Base-by-base conservation (phyloP, 805 yeast genomes). In the Nakazawaea pomicola region DNA sequence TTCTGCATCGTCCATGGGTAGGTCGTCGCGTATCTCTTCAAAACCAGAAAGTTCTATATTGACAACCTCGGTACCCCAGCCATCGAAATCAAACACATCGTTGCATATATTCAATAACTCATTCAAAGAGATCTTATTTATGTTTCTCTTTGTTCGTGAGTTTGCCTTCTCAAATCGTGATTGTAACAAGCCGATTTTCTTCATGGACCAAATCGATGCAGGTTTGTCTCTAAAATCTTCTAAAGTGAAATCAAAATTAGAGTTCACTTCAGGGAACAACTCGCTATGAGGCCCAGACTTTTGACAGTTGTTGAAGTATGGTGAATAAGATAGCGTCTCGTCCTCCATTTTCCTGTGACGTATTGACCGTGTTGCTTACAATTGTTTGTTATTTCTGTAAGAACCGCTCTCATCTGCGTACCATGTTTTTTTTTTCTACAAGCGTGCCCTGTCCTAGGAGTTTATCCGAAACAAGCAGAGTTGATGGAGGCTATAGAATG, bases 31-130 rank as follows among this genome's bases (percentile, higher is more conserved):
- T 1, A 53, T 42, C 28, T 43, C 32, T 9, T 41, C 52, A 7
- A 49, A 41, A 10, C 18, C 14, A 2, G 28, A 21, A 20, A 49
- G 29, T 6, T 42, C 47, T 25, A 50, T 53, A 4, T 52, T 55
- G 10, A 61, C 30, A 4, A 74, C 53, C 25, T 54, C 56, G 2
- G 69, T 62, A 4, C 65, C 58, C 82, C 82, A 76, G 25, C 76
- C 78, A 43, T 66, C 56, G 49, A 60, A 68, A 2, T 80, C 81
- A 58, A 73, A 74, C 7, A 65, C 55, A n/a, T 56, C 61, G 48
- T 76, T 76, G 0, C 77, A 75, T 19, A 65, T 41, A 7, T 52
- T 53, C 15, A 69, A 50, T 17, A 68, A 41, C 16, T 45, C 45
- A 16, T 41, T 29, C 19, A 52, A 27, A 5, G 56, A 48, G 7